Base-by-base conservation (phyloP, 1,139 yeast species). In the Nematodospora anomalae region DNA sequence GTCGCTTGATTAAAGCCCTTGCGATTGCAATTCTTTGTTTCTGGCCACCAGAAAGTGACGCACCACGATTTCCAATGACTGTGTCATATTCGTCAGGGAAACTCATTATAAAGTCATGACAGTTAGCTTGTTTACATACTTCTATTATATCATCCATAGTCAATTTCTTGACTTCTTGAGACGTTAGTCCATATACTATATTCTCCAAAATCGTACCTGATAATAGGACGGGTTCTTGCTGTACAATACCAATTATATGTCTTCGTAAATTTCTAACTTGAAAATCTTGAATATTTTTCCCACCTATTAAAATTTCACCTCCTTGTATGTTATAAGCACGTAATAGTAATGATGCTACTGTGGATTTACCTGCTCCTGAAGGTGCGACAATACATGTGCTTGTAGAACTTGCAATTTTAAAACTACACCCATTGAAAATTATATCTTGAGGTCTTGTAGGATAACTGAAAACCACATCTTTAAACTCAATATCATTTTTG, bases 361-460 rank as follows among this genome's bases (percentile, higher is more conserved):
- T 89, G 4, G 95, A 84, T 55, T 89, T 89, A 13, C 97, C 97
- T 40, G 94, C 82, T 1, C 97, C 97, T 13, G 95, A 85, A 11
- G 92, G 86, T 1, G 97, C 97, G 11, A 88, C 96, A 37, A 89
- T 74, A 53, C 96, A 92, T 5, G 92, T 80, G 41, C 88, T 86
- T 37, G 88, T 82, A 11, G 92, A 89, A 3, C 85, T 76, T 10
- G 70, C 60, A 24, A 89, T 74, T 8, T 62, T 67, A 36, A 89
- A 73, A 26, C 74, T 65, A 51, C 89, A 72, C n/a, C 77, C 75
- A 15, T 79, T 60, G 55, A 90, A 80, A 11, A 90, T 80, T 31
- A 64, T 58, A 36, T 84, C 87, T 40, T 80, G 77, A n/a, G 86
- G 86, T 42, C 97, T 75, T 1, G 95, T 81, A n/a, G 97, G 96